Evolutionary conservation across 345 rosid genomes (phyloP).

Genomic region (Populus davidiana): DNA sequence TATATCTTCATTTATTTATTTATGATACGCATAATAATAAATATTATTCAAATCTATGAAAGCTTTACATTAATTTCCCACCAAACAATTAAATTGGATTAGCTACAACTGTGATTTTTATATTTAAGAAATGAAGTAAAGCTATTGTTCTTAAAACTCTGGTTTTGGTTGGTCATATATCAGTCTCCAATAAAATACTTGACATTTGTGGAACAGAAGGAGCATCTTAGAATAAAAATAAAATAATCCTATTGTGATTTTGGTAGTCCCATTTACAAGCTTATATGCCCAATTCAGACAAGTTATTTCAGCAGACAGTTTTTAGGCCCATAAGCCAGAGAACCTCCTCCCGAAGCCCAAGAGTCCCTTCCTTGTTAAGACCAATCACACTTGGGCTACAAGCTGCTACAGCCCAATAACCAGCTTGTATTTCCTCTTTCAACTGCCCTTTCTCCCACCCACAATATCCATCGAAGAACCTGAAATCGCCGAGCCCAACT

Average conservation of each 20-base stretch:
- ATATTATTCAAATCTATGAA: no score
- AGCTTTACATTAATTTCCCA: no score
- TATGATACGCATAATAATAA: no score
- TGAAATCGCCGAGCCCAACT: conserved; percentile 27
- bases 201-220: neutral
- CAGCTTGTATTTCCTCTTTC: conserved; percentile 25
- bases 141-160: no score
- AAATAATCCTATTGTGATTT: neutral
- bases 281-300: no score
- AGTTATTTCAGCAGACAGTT: conserved; percentile 46
- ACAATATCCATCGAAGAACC: conserved; percentile 35
- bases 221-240: neutral
- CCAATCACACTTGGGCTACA: conserved; percentile 39
- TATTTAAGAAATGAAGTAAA: neutral
- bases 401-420: conserved; percentile 26
- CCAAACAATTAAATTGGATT: no score
- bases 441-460: conserved; percentile 34
- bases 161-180: neutral
- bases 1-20: no score
- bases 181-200: neutral
- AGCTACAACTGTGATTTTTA: no score
- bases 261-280: neutral
- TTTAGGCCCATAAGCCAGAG: conserved; percentile 56
- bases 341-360: conserved; percentile 79
- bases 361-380: conserved; percentile 34